Base-by-base conservation (phyloP, 345 rosid species). In the Capsella bursapastoris region DNA sequence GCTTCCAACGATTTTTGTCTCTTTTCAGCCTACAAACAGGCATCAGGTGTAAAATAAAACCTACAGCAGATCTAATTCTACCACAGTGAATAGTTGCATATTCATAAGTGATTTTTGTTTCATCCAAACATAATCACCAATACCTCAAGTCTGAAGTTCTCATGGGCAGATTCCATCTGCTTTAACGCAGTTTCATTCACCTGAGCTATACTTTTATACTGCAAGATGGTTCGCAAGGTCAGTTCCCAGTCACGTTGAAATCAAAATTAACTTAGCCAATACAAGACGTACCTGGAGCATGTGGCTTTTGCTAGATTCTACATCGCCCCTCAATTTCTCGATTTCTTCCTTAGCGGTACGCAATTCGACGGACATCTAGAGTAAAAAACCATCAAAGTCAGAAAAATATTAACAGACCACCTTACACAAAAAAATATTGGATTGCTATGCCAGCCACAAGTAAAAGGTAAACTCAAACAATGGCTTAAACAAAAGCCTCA, bases 171-270 rank as follows among this genome's bases (percentile, higher is more conserved):
- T 79, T 92, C 99, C 89, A 95, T 95, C 81, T 95, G 96, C 90
- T 86, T 92, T 81, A 95, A 62, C 10, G 96, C 97, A 70, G 85
- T 75, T 82, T 95, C 99, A 79, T 90, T 92, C 62, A 89, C 96
- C 77, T 95, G 87, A 29, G 99, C 97, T 77, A 95, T 95, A 77
- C 88, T 83, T 85, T 95, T 95, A 72, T 90, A 95, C 97, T 95
- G 90, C 81, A 82, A 75, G 78, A 71, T 27, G 49, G 32, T 74
- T 29, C 66, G 28, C 58, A 55, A 64, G 71, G 49, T 71, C 51
- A 71, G 52, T 47, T 65, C 52, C 62, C 64, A 34, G 66, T 58
- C 68, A 62, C 18, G 3, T 35, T 34, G 40, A 47, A 65, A 66
- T 4, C 28, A 37, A 73, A 55, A 60, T 4, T 44, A 35, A 38